A percentile compares a stretch with the other conserved stretches of the same genome.
Conservation (phyloP, 2,329 filamentous ascomycete species). For the Didymella pomorum region DNA sequence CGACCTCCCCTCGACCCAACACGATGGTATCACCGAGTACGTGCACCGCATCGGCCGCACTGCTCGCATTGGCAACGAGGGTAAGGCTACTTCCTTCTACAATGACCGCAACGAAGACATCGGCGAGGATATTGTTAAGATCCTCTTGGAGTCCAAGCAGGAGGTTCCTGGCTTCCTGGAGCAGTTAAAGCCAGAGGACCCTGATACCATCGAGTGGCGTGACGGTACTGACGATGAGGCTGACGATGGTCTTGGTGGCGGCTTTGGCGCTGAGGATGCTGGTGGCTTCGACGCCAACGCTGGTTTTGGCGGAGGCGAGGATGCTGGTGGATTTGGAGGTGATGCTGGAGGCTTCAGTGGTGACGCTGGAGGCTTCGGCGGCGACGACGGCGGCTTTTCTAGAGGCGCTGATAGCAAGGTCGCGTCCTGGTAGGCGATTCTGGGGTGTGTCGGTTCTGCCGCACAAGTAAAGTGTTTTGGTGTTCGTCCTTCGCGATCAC, state of each 20-base stretch:
- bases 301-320: conserved; percentile 20
- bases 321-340: conserved; percentile 7
- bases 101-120: conserved; percentile 78
- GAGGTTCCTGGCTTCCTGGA: conserved; percentile 82
- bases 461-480: conserved; percentile 3
- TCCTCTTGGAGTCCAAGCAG: conserved; percentile 81
- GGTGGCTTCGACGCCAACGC: conserved; percentile 21
- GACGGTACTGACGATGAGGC: conserved; percentile 58
- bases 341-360: conserved; percentile 13
- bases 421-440: conserved; percentile 37
- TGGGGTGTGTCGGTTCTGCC: not conserved
- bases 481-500: not conserved
- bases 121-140: conserved; percentile 77
- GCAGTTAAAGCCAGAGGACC: conserved; percentile 66
- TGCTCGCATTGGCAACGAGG: conserved; percentile 87
- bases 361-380: too few relatives aligned
- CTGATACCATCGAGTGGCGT: conserved; percentile 59
- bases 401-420: conserved; percentile 36
- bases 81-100: conserved; percentile 89
- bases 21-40: conserved; percentile 94
- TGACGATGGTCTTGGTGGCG: conserved; percentile 32
- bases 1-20: conserved; percentile 75
- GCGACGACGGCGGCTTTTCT: conserved; percentile 25
- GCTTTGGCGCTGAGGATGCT: conserved; percentile 17
- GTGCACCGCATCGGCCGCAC: conserved; percentile 95